Evolutionary conservation across 768 basidiomycete genomes (phyloP).

Genomic region (Myochromella boudieri): DNA sequence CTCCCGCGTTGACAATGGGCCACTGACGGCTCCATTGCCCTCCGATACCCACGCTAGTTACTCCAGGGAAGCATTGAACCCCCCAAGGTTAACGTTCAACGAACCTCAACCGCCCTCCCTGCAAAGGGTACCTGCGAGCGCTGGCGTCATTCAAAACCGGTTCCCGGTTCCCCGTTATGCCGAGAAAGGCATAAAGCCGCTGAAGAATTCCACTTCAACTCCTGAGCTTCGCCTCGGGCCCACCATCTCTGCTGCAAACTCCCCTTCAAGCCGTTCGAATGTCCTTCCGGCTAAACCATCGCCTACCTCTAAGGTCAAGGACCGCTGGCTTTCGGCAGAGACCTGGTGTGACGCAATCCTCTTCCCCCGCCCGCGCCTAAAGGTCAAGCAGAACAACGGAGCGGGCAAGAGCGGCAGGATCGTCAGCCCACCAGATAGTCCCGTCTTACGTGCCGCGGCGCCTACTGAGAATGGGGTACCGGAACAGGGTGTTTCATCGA

Average conservation of each 20-base stretch:
- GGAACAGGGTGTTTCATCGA: constrained; percentile 36
- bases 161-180: constrained; percentile 1
- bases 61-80: too few relatives aligned
- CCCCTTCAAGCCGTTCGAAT: background rate
- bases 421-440: constrained; percentile 52
- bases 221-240: constrained; percentile 54
- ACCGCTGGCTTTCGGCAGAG: constrained; percentile 72
- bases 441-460: constrained; percentile 25
- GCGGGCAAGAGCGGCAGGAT: constrained; percentile 27
- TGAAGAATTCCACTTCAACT: constrained; percentile 63
- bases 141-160: constrained; percentile 4
- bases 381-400: constrained; percentile 38
- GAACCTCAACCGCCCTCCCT: constrained; percentile 20
- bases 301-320: constrained; percentile 40
- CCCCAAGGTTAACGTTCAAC: constrained; percentile 28
- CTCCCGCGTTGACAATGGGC: constrained; percentile 13
- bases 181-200: constrained; percentile 16
- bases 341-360: constrained; percentile 82
- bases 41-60: too few relatives aligned
- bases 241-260: background rate
- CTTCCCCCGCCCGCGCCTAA: constrained; percentile 74
- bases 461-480: constrained; percentile 3
- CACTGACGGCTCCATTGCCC: constrained; percentile 16
- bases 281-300: constrained; percentile 3
- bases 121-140: constrained; percentile 7